phyloP scores from a whole-genome alignment of 257 asterid genomes.

The Solanum corneliomulleri region DNA sequence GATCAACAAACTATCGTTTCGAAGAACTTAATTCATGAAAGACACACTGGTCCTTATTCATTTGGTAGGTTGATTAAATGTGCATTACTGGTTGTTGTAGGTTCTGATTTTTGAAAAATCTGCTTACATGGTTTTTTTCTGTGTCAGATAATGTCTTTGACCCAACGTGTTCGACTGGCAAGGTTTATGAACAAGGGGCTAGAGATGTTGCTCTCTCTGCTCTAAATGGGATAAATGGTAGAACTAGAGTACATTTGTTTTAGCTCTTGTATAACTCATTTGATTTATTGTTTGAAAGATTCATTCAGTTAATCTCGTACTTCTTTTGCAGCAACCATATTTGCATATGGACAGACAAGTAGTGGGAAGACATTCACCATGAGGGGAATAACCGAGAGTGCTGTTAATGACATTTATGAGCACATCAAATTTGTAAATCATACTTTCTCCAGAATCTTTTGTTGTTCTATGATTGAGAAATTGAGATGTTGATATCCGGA shows the following conservation, averaged over 20 bases:
- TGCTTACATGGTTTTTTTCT: background rate
- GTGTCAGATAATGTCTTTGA: conserved; percentile 78
- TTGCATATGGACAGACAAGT: conserved; percentile 95
- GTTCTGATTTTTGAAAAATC: background rate
- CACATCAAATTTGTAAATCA: conserved; percentile 51
- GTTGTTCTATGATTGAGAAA: background rate
- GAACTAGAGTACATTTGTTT: background rate
- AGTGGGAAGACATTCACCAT: conserved; percentile 97
- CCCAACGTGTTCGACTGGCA: conserved; percentile 48
- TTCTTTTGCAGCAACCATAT: conserved; percentile 65
- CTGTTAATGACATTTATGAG: conserved; percentile 70
- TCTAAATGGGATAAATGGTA: conserved; percentile 86
- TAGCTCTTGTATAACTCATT: background rate
- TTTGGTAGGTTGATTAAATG: conserved; percentile 44
- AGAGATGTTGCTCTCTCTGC: conserved; percentile 90
- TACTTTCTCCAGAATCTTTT: background rate
- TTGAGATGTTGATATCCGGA: background rate
- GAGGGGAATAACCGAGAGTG: conserved; percentile 87
- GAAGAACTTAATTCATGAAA: conserved; percentile 68
- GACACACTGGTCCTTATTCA: conserved; percentile 52
- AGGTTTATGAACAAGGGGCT: conserved; percentile 87
- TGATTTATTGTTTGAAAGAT: background rate
- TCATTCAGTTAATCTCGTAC: background rate
- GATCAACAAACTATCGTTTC: conserved; percentile 63
- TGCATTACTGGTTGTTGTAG: background rate